Evolutionary conservation across 2,329 filamentous ascomycete genomes (phyloP).

Genomic region (Pseudogymnoascus sp.): DNA sequence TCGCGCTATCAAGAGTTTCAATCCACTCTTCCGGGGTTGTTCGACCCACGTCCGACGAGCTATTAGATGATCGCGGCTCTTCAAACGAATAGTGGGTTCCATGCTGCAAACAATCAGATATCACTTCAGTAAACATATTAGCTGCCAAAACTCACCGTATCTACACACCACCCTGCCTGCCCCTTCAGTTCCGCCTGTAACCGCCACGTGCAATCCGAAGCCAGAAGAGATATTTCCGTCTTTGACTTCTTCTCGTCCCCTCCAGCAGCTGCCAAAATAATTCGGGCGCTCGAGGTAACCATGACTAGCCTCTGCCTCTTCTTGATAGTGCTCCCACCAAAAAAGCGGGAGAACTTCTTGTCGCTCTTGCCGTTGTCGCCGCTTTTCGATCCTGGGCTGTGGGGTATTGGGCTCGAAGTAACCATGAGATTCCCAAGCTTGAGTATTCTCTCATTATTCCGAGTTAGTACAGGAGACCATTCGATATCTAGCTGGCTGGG

Average conservation of each 20-base stretch:
- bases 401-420: slow-evolving; percentile 66
- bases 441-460: slow-evolving; percentile 85
- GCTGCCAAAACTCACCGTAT: slow-evolving; percentile 63
- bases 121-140: neutral
- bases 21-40: slow-evolving; percentile 84
- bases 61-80: slow-evolving; percentile 66
- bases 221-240: slow-evolving; percentile 77
- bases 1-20: slow-evolving; percentile 76
- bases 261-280: slow-evolving; percentile 82
- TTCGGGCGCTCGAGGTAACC: slow-evolving; percentile 83
- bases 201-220: slow-evolving; percentile 67
- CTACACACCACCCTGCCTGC: slow-evolving; percentile 78
- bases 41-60: slow-evolving; percentile 52
- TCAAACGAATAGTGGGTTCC: slow-evolving; percentile 92
- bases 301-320: slow-evolving; percentile 90
- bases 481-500: slow-evolving; percentile 95
- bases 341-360: slow-evolving; percentile 89
- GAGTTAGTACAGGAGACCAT: slow-evolving; percentile 92
- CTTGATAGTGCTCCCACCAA: slow-evolving; percentile 83
- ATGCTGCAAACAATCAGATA: slow-evolving; percentile 38
- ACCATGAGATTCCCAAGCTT: slow-evolving; percentile 90
- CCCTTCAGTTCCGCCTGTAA: slow-evolving; percentile 81
- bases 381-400: slow-evolving; percentile 63
- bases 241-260: slow-evolving; percentile 96
- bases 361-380: slow-evolving; percentile 59